A percentile compares a stretch with the other conserved stretches of the same genome.
These are phyloP conservation scores for Metrosideros polymorpha DNA, from an alignment of 441 rosid genomes.

Conservation along the genomic window DNA sequence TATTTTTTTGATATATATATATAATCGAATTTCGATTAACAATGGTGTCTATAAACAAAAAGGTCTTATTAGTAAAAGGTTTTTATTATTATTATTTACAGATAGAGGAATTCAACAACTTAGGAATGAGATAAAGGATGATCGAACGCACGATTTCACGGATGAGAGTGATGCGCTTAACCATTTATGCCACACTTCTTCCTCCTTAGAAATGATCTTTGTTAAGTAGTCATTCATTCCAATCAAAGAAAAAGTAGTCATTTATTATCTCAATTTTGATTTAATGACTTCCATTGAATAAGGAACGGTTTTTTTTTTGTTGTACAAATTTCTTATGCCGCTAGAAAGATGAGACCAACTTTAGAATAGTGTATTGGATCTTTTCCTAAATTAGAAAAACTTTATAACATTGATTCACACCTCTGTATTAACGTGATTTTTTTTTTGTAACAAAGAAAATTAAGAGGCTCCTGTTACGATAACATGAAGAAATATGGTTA, in stretches of 20 bases:
- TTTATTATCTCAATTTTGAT: background rate
- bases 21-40: background rate
- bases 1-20: background rate
- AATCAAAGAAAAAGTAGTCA: background rate
- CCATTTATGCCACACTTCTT: background rate
- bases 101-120: background rate
- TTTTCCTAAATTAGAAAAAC: background rate
- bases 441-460: background rate
- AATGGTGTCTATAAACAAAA: rapidly evolving
- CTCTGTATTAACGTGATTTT: background rate
- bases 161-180: background rate
- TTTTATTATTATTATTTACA: background rate
- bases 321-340: background rate
- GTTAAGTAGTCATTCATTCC: background rate
- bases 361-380: background rate
- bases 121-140: rapidly evolving
- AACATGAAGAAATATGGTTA: background rate
- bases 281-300: background rate
- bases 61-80: too few relatives aligned
- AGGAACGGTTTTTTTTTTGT: background rate
- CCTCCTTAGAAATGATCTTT: background rate
- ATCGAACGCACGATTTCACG: rapidly evolving
- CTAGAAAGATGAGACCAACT: background rate
- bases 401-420: background rate
- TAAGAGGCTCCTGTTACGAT: background rate